Evolutionary conservation across 2,329 filamentous ascomycete genomes (phyloP), one percentile per base, ranked within the genome.

Genomic region (Penicillium corylophilum): DNA sequence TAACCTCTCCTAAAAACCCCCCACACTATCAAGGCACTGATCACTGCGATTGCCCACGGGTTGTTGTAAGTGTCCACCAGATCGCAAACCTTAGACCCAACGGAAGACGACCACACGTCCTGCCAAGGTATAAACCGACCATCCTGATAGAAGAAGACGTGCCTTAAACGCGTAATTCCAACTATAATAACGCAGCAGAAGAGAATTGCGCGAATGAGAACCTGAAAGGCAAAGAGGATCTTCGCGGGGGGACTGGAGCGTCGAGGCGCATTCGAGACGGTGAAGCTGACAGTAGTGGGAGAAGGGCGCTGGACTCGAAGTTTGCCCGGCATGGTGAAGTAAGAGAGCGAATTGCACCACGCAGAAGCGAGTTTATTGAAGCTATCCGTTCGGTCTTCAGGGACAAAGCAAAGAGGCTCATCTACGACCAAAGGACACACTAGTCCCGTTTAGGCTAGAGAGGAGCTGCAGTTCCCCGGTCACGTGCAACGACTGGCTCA

Each of bases 281-380:
- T 95, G 79, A 93, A 97, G 60, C 89, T 88, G 68, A 89, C 86
- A n/a, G 94, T 96, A 2, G 91, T 95, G 42, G 90, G 87, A 22
- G 94, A 92, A 44, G 89, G 88, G 55, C 71, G 71, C 47, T 68
- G 65, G 39, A 69, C 54, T 39, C 63, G 66, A 26, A 75, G 69
- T 51, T 65, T 82, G 38, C 81, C 82, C 59, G 88, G 79, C 86
- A 90, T 89, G 45, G 60, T 68, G 53, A 36, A 33, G 18, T 22
- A 12, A 16, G 36, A 54, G 29, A 38, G 22, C 28, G 36, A 22
- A 35, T 8, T 35, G 12, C 12, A 24, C 2, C 6, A 20, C 18
- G 12, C 15, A 44, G 18, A 44, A 15, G 15, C 43, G 38, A 48
- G n/a, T 48, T 39, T 28, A 59, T 56, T 33, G 22, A 40, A 33